Evolutionary conservation across 192 early-diverging fungal genomes (phyloP), one percentile per base, ranked within the genome.

Genomic region (Gamsiella multidivaricata): DNA sequence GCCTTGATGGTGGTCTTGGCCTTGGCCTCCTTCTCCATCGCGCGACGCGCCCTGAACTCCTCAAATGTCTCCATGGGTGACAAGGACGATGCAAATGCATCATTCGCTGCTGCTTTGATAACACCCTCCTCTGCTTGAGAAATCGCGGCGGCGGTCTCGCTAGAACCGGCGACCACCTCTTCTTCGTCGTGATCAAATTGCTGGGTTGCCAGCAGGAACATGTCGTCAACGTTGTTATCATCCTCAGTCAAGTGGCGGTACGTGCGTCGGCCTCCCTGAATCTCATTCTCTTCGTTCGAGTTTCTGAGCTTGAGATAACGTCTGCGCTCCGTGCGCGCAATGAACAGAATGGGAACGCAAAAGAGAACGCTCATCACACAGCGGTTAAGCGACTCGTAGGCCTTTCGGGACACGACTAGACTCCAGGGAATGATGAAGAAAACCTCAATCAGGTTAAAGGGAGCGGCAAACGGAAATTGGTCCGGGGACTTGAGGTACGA

Each of bases 401-500:
- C 55, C 17, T 60, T 33, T 22, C 42, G 59, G 34, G 78, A 80
- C 12, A 71, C 42, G 32, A 69, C 33, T 2, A 22, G 2, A 28
- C 67, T 53, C 36, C 53, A 69, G 5, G 80, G 80, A 37, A 81
- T 81, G 51, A 81, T 36, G 18, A 81, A 64, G 29, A 81, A 76
- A 20, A 81, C 80, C 36, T 81, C 80, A 29, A 81, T 65, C 29
- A 81, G 26, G 29, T 81, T 81, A 34, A 81, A 81, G 9, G 80
- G 80, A n/a, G 71, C 70, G 1, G 80, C 67, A 17, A 65, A 81
- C 3, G 80, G 80, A 56, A 75, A 81, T 61, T 81, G 41, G 37
- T 81, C 80, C 9, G 70, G 66, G 14, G 80, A 73, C 23, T 74
- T 72, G 29, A 81, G 61, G 55, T 74, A 81, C 26, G 65, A 74